Base-by-base conservation (phyloP, 116 monocot species). In the Iris pallida region DNA sequence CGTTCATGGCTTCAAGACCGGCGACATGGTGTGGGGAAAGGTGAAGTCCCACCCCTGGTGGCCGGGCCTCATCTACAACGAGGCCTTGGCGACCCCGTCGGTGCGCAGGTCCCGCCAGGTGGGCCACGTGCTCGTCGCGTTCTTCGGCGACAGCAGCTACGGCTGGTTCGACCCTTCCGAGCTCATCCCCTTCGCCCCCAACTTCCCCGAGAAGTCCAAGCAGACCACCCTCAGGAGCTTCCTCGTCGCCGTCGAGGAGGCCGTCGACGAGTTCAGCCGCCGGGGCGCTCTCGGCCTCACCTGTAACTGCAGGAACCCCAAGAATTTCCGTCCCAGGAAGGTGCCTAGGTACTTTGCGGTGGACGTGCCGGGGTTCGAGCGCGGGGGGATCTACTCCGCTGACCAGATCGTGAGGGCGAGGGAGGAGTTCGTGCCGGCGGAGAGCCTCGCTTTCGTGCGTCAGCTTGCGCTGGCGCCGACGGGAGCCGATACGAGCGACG, bases 81-180 rank as follows among this genome's bases (percentile, higher is more conserved):
- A 81, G n/a, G 71, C 81, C 10, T 83, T 90, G 14, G 90, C 90
- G 0, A 79, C 85, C 4, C 64, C 71, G 47, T 45, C 80, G 7
- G 92, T 92, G 16, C 78, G 83, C n/a, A 66, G 78, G 49, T 68
- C 68, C 30, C 30, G 30, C 42, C 81, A 66, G 74, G 81, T 90
- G 13, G 87, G 81, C 10, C 76, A 76, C 54, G 67, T 90, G 10
- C 56, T 97, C 19, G 90, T 97, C 15, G 93, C 97, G 4, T 97
- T 97, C 75, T 97, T 97, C 46, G 97, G 92, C 4, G 97, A 97
- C 59, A 83, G 76, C 64, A 97, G 93, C 71, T 97, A 97, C 40
- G 97, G 97, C 2, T 97, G 97, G 97, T 97, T 97, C 71, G 85
- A 92, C 61, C 88, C 85, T 0, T 54, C 79, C 1, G 93, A 97